Percentiles rank a stretch among this genome's conserved stretches.
These are phyloP conservation scores for Phytophthora sp. DNA, from an alignment of 352 stramenopile species.

Conservation along the genomic window DNA sequence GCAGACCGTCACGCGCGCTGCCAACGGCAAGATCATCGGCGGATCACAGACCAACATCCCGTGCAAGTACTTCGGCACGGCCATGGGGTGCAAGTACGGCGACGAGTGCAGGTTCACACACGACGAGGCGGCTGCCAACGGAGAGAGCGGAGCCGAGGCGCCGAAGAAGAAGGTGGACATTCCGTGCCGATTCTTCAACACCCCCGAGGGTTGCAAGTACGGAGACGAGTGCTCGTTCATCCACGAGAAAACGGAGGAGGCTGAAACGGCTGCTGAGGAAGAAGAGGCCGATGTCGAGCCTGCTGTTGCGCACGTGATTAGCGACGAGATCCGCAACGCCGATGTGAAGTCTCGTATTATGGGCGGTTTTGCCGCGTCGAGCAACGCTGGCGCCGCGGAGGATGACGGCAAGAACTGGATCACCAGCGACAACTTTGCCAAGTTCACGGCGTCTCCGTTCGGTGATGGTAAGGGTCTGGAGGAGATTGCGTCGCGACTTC, in stretches of 20 bases:
- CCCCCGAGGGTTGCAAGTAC: slow-evolving; percentile 72
- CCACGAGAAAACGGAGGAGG: slow-evolving; percentile 56
- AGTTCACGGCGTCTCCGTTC: slow-evolving; percentile 79
- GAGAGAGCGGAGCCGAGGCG: slow-evolving; percentile 23
- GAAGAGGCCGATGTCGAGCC: slow-evolving; percentile 24
- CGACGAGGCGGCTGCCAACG: slow-evolving; percentile 36
- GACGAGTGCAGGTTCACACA: slow-evolving; percentile 85
- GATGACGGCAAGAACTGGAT: slow-evolving; percentile 92
- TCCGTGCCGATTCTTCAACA: slow-evolving; percentile 80
- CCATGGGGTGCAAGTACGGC: slow-evolving; percentile 85
- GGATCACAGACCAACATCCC: slow-evolving; percentile 51
- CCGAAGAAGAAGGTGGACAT: slow-evolving; percentile 71
- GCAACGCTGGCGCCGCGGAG: slow-evolving; percentile 74
- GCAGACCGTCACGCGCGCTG: slow-evolving; percentile 66
- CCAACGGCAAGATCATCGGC: slow-evolving; percentile 72
- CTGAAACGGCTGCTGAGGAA: slow-evolving; percentile 10
- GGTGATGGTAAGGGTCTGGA: slow-evolving; percentile 74
- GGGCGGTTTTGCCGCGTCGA: slow-evolving; percentile 76
- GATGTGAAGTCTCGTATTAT: slow-evolving; percentile 91
- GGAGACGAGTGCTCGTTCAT: slow-evolving; percentile 77
- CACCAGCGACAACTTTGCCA: slow-evolving; percentile 57
- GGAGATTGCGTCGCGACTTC: slow-evolving; percentile 53
- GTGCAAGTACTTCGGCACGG: slow-evolving; percentile 83
- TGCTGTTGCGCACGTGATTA: slow-evolving; percentile 42
- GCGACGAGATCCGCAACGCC: slow-evolving; percentile 69